Base-by-base conservation (phyloP, 78 protist genomes). In the Guillardia theta region DNA sequence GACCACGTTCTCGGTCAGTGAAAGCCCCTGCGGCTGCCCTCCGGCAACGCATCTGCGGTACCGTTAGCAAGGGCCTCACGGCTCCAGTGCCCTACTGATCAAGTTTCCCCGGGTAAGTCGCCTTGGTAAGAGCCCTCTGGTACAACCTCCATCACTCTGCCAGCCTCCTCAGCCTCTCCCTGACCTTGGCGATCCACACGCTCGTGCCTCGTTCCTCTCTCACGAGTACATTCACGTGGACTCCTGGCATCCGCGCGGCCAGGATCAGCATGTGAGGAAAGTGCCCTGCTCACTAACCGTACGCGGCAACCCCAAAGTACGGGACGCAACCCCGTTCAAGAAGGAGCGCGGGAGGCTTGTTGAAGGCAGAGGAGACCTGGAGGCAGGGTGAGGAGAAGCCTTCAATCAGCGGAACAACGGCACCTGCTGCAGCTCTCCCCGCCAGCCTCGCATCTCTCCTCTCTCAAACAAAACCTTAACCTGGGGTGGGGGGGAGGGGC, bases 41-140 rank as follows among this genome's bases (percentile, higher is more conserved):
- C 90, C 90, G 30, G 90, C 90, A 18, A 78, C 90, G 22, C 87
- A 70, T n/a, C 87, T 70, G 70, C 58, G 30, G 30, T 15, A 50
- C 30, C 70, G 27, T 30, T 27, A 0, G 39, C 2, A 1, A 1
- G 70, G 6, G 3, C 70, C 70, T 6, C 70, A 58, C 70, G 27
- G 21, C 70, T 27, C 2, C 70, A 58, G 27, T 0, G 70, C 70
- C 21, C 41, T 36, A 36, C 83, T 70, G 90, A 8, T 78, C 90
- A 22, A 78, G 50, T 36, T 44, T 0, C 3, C 90, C 90, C 37
- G 90, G 90, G 50, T 78, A 78, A 48, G 90, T 78, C 1, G 90
- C 53, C 48, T 78, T 78, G 50, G 19, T 30, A 45, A 78, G 19
- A 9, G 90, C 45, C 43, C 90, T 46, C 90, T 43, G n/a, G n/a